Conservation (phyloP, 1,284 basidiomycete species). For the Thecaphora thlaspeos region DNA sequence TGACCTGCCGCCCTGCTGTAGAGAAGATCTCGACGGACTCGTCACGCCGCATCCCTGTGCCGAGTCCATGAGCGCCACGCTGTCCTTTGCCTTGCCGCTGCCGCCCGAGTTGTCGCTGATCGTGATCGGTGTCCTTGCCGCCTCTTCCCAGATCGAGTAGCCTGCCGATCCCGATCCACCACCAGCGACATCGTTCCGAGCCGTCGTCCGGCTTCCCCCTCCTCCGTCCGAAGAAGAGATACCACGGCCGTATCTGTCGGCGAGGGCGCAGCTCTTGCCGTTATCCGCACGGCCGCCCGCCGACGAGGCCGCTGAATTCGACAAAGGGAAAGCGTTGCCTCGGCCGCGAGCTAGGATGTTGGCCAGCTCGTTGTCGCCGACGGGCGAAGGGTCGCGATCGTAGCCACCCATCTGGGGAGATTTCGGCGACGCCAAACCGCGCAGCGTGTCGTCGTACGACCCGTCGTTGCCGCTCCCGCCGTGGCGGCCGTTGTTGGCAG, state of each 20-base stretch:
- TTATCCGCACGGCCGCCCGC: background rate
- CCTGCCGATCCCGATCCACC: no score
- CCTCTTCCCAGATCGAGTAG: conserved; percentile 35
- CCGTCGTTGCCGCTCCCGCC: no score
- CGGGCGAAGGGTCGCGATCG: conserved; percentile 40
- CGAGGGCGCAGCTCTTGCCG: conserved; percentile 19
- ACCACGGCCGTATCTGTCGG: conserved; percentile 25
- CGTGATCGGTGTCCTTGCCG: conserved; percentile 30
- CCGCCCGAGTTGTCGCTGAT: conserved; percentile 28
- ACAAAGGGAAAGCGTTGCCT: no score
- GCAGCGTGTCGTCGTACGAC: background rate
- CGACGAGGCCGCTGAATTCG: no score
- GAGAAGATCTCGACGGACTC: conserved; percentile 6
- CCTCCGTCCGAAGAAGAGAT: conserved; percentile 4
- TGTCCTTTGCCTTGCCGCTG: conserved; percentile 9
- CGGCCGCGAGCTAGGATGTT: conserved; percentile 42
- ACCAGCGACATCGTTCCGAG: no score
- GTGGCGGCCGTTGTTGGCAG: background rate
- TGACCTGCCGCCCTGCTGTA: conserved; percentile 8
- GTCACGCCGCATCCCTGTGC: conserved; percentile 31
- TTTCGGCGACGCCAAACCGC: conserved; percentile 18
- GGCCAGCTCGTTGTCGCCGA: conserved; percentile 47
- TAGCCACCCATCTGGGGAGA: conserved; percentile 31
- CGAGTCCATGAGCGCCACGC: conserved; percentile 30
- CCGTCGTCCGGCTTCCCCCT: no score